Base-by-base conservation (phyloP, 1,284 basidiomycete genomes). In the Austroboletus novae-zelandiae region DNA sequence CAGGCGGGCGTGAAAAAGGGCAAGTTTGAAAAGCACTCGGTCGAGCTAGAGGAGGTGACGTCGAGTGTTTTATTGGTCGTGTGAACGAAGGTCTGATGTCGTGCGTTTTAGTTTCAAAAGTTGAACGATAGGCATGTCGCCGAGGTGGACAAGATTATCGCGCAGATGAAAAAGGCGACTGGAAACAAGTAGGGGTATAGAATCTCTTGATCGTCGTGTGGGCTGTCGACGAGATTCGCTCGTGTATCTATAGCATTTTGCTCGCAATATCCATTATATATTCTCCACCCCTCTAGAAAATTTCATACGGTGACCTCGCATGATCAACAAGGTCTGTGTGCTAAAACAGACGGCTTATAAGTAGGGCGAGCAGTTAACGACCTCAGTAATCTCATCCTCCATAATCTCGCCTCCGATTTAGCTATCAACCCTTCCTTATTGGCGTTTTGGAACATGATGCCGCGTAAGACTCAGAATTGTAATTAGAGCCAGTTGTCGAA, bases 361-460 rank as follows among this genome's bases (percentile, higher is more conserved):
- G n/a, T n/a, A n/a, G n/a, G n/a, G n/a, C n/a, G n/a, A n/a, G n/a
- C n/a, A n/a, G n/a, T 87, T 89, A 60, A 96, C 69, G 18, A 94
- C 84, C 67, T 98, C 95, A 0, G 86, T 82, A 7, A 88, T 91
- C 72, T 98, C 93, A 43, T 85, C 84, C 53, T 92, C 90, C 61
- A 86, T 80, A 14, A 89, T 81, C 59, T 91, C 91, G 2, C 87
- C 86, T 92, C 91, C 2, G 20, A 23, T 70, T 94, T 93, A 56
- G 92, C 86, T 31, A 79, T 73, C 29, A 86, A 66, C n/a, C 79
- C 85, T 57, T 83, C 81, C 64, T 84, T 86, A 58, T 89, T 86
- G 8, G 84, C 76, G 55, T 83, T 85, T 54, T 87, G 84, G 78
- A 98, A 98, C 92, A 98, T 95, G 91, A 94, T 0, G 94, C 94